Percentiles rank a stretch among this genome's conserved stretches.
These are phyloP conservation scores for Barbarea vulgaris DNA, from an alignment of 345 rosid species.

Conservation along the genomic window DNA sequence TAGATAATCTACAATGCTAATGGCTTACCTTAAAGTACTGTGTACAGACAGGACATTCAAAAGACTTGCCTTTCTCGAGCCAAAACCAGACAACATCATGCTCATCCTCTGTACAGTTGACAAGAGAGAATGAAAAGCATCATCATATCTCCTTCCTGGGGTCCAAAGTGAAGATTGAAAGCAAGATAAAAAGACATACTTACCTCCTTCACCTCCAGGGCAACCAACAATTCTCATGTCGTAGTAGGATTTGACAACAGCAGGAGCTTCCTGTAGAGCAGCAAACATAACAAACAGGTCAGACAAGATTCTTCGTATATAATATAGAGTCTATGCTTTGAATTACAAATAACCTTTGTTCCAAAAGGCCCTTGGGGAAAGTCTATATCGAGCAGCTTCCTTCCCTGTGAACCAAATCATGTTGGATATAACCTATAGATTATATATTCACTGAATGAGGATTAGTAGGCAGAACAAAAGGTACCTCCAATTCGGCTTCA, in stretches of 20 bases:
- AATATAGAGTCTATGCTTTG: no score
- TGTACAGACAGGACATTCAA: conserved; percentile 82
- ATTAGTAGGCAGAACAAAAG: no score
- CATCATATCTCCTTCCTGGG: background rate
- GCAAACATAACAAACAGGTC: background rate
- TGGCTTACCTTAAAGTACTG: conserved; percentile 78
- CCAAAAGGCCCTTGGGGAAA: conserved; percentile 47
- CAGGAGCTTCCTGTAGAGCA: background rate
- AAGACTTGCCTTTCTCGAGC: conserved; percentile 85
- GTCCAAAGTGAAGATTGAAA: background rate
- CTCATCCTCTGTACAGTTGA: conserved; percentile 75
- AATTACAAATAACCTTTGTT: no score
- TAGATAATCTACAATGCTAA: background rate
- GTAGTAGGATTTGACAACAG: conserved; percentile 8
- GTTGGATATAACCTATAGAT: background rate
- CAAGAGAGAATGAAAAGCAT: conserved; percentile 13
- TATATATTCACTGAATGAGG: no score
- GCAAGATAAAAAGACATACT: background rate
- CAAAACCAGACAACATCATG: conserved; percentile 99
- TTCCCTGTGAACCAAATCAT: conserved; percentile 38
- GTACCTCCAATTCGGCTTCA: conserved; percentile 63
- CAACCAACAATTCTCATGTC: conserved; percentile 12
- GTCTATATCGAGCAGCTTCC: conserved; percentile 45
- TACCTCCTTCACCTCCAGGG: conserved; percentile 15
- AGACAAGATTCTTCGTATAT: background rate